These are phyloP conservation scores for Phoma sp. DNA, from an alignment of 2,329 filamentous ascomycete genomes.

Conservation along the genomic window DNA sequence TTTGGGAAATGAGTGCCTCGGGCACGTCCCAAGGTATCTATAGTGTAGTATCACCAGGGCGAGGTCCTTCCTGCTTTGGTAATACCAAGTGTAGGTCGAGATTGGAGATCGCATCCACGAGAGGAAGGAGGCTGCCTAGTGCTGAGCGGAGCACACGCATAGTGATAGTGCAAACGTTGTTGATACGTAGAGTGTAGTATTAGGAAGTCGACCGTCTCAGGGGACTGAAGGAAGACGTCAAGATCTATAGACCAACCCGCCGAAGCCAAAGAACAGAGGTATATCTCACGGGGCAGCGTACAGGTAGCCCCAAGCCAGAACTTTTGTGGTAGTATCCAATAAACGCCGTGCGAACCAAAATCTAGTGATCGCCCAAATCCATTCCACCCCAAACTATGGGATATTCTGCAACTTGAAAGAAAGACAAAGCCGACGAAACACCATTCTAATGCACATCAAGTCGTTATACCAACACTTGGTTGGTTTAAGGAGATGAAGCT, in stretches of 20 bases:
- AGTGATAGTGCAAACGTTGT: neutral
- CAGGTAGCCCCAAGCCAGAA: constrained; percentile 26
- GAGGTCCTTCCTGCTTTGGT: constrained; percentile 16
- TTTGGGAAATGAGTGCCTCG: constrained; percentile 11
- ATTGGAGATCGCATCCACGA: constrained; percentile 11
- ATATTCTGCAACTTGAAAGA: constrained; percentile 32
- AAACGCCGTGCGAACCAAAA: constrained; percentile 32
- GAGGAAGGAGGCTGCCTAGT: constrained; percentile 13
- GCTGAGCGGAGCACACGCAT: neutral
- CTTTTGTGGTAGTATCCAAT: constrained; percentile 32
- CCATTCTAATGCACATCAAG: constrained; percentile 46
- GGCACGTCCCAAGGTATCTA: constrained; percentile 7
- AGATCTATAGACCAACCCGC: constrained; percentile 22
- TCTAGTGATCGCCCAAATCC: constrained; percentile 30
- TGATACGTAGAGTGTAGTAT: constrained; percentile 27
- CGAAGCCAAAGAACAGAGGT: constrained; percentile 8
- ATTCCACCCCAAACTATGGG: constrained; percentile 21
- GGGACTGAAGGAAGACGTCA: constrained; percentile 1
- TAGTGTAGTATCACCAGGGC: neutral
- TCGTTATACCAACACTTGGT: constrained; percentile 38
- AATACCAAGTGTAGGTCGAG: constrained; percentile 14
- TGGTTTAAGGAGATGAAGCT: constrained; percentile 37
- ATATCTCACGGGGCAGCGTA: constrained; percentile 15
- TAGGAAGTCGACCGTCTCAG: constrained; percentile 14
- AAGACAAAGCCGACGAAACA: constrained; percentile 30